A percentile compares a stretch with the other conserved stretches of the same genome.
Conservation (phyloP, 208 protist genomes). For the Porcisia deanei region DNA sequence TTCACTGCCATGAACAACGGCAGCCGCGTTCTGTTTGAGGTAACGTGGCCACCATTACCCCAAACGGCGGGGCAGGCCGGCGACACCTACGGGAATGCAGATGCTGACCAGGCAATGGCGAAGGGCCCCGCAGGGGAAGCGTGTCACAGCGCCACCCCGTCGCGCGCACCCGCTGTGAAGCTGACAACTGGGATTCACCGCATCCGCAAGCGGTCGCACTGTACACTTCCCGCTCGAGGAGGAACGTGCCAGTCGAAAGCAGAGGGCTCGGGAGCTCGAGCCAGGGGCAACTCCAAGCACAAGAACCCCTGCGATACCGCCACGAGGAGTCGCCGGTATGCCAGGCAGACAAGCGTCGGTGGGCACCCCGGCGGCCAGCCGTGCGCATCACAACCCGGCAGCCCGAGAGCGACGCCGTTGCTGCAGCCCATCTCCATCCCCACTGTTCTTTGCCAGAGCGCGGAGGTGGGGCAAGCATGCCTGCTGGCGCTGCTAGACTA, state of each 20-base stretch:
- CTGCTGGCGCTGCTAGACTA: constrained; percentile 81
- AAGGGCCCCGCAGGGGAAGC: background rate
- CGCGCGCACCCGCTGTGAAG: background rate
- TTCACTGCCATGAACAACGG: constrained; percentile 42
- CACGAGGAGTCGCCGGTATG: background rate
- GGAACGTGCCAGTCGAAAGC: constrained; percentile 1
- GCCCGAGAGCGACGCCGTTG: constrained; percentile 1
- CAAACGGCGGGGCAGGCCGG: constrained; percentile 4
- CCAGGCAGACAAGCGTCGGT: background rate
- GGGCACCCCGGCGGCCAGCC: background rate
- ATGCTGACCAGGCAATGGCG: background rate
- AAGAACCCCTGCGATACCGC: background rate
- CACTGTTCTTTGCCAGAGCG: constrained; percentile 71
- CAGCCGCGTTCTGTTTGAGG: constrained; percentile 27
- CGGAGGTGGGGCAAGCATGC: constrained; percentile 66
- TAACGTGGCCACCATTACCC: constrained; percentile 21
- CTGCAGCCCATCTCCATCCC: constrained; percentile 45
- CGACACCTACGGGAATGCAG: background rate
- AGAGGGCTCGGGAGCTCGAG: background rate
- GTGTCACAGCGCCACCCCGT: too few relatives aligned
- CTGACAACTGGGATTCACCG: background rate
- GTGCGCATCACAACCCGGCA: background rate
- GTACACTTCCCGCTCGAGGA: background rate
- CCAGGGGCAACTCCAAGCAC: background rate
- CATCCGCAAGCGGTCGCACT: background rate